Evolutionary conservation across 23 red algal genomes (phyloP).

Genomic region (Gracilaria domingensis): DNA sequence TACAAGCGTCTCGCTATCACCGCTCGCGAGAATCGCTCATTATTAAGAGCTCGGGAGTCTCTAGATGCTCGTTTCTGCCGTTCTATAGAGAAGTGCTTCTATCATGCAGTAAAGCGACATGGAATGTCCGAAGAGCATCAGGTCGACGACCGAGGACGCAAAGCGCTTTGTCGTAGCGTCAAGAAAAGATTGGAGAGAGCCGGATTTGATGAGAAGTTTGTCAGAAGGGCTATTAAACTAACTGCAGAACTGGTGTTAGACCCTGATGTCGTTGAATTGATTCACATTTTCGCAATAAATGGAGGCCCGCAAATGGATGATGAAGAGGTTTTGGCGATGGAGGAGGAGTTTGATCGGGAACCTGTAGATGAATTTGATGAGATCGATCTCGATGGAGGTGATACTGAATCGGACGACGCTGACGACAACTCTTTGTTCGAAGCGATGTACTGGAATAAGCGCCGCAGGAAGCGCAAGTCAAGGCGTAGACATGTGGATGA

Average conservation of each 20-base stretch:
- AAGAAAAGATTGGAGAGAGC: conserved; percentile 17
- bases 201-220: conserved; percentile 43
- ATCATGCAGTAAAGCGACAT: conserved; percentile 25
- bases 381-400: not conserved
- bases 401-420: not conserved
- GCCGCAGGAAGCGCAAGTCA: not conserved
- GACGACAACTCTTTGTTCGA: not conserved
- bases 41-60: not conserved
- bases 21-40: not conserved
- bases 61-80: conserved; percentile 11
- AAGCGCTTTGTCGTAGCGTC: conserved; percentile 14
- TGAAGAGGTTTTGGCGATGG: not conserved
- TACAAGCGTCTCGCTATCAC: not conserved
- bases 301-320: not conserved
- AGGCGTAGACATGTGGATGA: not conserved
- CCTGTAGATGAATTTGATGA: conserved; percentile 1
- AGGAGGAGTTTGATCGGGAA: conserved; percentile 7
- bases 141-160: conserved; percentile 8
- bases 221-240: conserved; percentile 12
- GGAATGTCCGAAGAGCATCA: not conserved
- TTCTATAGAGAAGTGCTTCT: conserved; percentile 34
- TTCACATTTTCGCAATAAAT: not conserved
- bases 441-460: not conserved
- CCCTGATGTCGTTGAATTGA: not conserved
- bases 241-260: conserved; percentile 27